Base-by-base conservation (phyloP, 805 yeast genomes). In the Wickerhamomyces sydowiorum region DNA sequence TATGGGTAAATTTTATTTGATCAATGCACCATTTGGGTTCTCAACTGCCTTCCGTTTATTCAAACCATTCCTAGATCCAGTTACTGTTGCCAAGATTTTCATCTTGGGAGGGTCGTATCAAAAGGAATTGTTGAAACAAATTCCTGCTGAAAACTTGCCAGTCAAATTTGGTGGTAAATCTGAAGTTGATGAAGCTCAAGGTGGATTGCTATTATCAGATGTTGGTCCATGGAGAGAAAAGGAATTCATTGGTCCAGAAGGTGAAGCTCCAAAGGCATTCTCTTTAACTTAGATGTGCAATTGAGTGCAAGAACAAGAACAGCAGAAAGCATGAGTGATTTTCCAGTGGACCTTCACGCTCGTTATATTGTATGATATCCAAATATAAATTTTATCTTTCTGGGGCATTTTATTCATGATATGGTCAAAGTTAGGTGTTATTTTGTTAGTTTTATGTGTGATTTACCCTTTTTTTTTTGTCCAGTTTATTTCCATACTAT, bases 161-260 rank as follows among this genome's bases (percentile, higher is more conserved):
- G 71, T 54, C 37, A 88, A 87, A 69, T 91, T 86, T 57, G 99
- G 99, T 48, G 99, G 99, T 52, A 58, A 59, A 49, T 81, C 93
- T 27, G 75, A 67, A 51, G 82, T 80, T 34, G 64, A 70, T 36
- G 86, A 78, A 38, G 73, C 75, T 9, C 85, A 79, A 37, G 86
- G 89, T 56, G 96, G 95, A 21, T 75, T 93, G 51, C 86, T 82
- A 64, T 70, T 93, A 57, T 79, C 93, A 31, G 98, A 93, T 62
- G 71, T 83, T 51, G 99, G 99, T 52, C 99, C 99, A 50, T 93
- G 99, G 99, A 86, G 96, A 75, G 93, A 91, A 48, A 70, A 82
- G 25, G 56, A 84, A 66, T 91, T 58, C 66, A 82, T 89, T 61
- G 98, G 97, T 13, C 95, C 96, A 45, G 98, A 90, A 69, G 96